Evolutionary conservation across 2,329 filamentous ascomycete species (phyloP), one percentile per base, ranked within the genome.

Genomic region (Parastagonospora avenae): DNA sequence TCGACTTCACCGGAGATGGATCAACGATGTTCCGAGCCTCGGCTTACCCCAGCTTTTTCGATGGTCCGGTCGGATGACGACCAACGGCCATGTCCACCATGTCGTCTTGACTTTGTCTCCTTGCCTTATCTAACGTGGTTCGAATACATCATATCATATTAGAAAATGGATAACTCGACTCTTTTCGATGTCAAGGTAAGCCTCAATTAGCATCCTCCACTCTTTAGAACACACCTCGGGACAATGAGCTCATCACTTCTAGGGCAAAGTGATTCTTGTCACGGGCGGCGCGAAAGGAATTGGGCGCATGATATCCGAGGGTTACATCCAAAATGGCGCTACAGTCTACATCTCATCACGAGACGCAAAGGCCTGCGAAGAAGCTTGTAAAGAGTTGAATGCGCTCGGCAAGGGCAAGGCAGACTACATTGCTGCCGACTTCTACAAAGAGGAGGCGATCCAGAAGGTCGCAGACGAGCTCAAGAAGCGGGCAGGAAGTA

Each of bases 341-440:
- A 87, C 82, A 55, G 87, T 90, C 5, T 90, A 89, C 76, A 86
- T 91, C 55, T 85, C 84, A 5, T 87, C 84, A 5, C 80, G 84
- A 19, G 86, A 88, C 29, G 84, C 83, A 12, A 85, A 83, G 37
- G 76, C 78, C 24, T 85, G 85, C 73, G 76, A 79, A 64, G 77
- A 87, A 41, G 83, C 86, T 14, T 81, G 76, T 29, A 82, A 84
- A 1, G 83, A 83, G 39, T 71, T 86, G 48, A 83, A 82, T 56
- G 74, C 77, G 56, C 76, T 83, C 28, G 79, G 82, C 60, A 79
- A 76, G 48, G 84, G 84, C 48, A 77, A 73, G 8, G 86, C 88
- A 38, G 76, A 87, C 51, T 77, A 81, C 15, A 81, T 90, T 19
- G 77, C 77, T 1, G 85, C 81, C 30, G 86, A 90, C 63, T 78